Percentiles rank a stretch among this genome's conserved stretches.
phyloP scores from a whole-genome alignment of 1,284 basidiomycete species.

The Fomitopsis schrenkii region DNA sequence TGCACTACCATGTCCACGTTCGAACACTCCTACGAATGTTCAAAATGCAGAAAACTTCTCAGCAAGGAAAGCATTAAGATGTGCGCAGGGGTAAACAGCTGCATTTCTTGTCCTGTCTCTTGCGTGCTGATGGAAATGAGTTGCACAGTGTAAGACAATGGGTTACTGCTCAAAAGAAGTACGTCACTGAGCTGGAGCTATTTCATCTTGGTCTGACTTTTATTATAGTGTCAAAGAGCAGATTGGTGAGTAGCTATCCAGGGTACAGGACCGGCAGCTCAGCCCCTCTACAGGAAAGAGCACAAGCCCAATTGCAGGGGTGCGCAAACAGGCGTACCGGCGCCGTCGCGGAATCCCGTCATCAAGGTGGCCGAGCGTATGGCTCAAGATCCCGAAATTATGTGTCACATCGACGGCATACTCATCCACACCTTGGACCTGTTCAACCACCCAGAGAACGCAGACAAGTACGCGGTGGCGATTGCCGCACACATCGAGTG shows the following conservation, averaged over 20 bases:
- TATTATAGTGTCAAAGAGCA: neutral
- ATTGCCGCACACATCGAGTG: conserved; percentile 1
- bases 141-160: conserved; percentile 12
- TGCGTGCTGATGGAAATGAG: neutral
- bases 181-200: neutral
- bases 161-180: conserved; percentile 14
- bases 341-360: neutral
- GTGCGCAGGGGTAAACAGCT: conserved; percentile 2
- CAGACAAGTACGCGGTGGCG: conserved; percentile 8
- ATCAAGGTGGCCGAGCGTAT: conserved; percentile 14
- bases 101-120: neutral
- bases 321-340: neutral
- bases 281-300: neutral
- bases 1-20: neutral
- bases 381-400: conserved; percentile 10
- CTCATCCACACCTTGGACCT: conserved; percentile 15
- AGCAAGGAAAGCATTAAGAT: conserved; percentile 8
- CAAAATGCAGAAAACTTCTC: neutral
- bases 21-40: neutral
- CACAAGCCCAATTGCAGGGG: neutral
- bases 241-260: neutral
- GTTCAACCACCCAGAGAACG: conserved; percentile 13
- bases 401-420: conserved; percentile 13
- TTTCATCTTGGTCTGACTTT: neutral
- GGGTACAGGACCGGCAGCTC: neutral